These are phyloP conservation scores for Ilyonectria robusta DNA, from an alignment of 2,329 filamentous ascomycete species.

Conservation along the genomic window DNA sequence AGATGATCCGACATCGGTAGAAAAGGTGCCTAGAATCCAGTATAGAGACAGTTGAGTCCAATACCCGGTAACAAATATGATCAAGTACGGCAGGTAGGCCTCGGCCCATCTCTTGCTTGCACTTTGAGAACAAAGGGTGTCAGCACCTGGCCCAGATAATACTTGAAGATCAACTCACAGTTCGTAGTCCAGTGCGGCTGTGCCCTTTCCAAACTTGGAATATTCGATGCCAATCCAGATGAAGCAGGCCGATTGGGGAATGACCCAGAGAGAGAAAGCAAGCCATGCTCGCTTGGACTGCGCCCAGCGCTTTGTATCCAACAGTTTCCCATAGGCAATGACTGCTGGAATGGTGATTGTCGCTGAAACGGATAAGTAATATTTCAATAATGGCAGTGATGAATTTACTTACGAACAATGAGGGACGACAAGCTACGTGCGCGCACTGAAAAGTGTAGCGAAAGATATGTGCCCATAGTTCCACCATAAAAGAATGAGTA, in stretches of 20 bases:
- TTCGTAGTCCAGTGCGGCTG: conserved; percentile 20
- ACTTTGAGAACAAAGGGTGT: conserved; percentile 1
- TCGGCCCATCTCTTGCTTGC: conserved; percentile 20
- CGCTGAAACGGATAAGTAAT: conserved; percentile 1
- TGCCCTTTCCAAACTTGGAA: conserved; percentile 16
- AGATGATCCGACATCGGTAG: conserved; percentile 51
- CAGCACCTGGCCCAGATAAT: background rate
- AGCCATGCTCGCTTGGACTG: conserved; percentile 19
- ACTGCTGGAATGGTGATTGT: conserved; percentile 21
- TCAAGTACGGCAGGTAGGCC: conserved; percentile 27
- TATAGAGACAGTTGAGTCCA: conserved; percentile 46
- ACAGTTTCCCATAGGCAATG: conserved; percentile 19
- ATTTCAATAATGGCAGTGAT: background rate
- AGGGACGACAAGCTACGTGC: conserved; percentile 44
- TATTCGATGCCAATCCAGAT: conserved; percentile 31
- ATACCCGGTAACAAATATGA: conserved; percentile 26
- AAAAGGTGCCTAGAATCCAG: conserved; percentile 55
- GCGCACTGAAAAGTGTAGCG: conserved; percentile 52
- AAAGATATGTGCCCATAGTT: conserved; percentile 54
- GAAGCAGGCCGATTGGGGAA: conserved; percentile 25
- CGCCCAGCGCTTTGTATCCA: conserved; percentile 19
- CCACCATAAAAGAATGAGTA: conserved; percentile 58
- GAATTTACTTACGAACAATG: conserved; percentile 18
- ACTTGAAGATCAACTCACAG: conserved; percentile 2
- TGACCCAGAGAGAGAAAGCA: conserved; percentile 24